phyloP scores from a whole-genome alignment of 1,284 basidiomycete species.

The Inonotus obliquus region DNA sequence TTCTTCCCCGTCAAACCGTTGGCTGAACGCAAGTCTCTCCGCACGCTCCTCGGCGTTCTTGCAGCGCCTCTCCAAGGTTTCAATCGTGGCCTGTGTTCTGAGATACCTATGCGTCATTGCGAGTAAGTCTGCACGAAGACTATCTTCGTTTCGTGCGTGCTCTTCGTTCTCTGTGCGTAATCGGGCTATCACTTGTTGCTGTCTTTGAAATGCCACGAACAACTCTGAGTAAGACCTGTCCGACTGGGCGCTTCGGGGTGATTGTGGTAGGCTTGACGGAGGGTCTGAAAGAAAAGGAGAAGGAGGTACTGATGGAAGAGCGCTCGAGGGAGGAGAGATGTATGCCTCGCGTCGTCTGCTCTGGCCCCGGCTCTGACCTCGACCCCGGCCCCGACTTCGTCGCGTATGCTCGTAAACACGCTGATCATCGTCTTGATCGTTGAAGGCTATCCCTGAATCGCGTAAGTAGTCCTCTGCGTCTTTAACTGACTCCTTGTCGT shows the following conservation, averaged over 20 bases:
- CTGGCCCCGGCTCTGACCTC: neutral
- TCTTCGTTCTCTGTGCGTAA: conserved; percentile 2
- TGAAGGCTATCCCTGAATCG: neutral
- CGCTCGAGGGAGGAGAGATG: neutral
- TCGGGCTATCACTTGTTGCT: conserved; percentile 1
- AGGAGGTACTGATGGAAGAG: neutral
- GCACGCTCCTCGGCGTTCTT: neutral
- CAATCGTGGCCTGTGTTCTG: conserved; percentile 2
- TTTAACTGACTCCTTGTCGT: neutral
- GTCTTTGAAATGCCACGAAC: neutral
- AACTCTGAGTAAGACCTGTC: conserved; percentile 3
- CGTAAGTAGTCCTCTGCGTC: neutral
- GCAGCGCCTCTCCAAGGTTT: neutral
- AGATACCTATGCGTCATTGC: conserved; percentile 17
- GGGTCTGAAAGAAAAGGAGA: neutral
- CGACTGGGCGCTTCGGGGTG: neutral
- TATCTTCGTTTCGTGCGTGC: neutral
- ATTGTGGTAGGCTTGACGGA: neutral
- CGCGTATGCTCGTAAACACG: neutral
- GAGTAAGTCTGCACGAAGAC: conserved; percentile 11
- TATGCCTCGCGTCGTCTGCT: neutral
- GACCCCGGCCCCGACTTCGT: neutral
- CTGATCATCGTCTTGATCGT: neutral
- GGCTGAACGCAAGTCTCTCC: neutral
- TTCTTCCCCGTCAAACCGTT: conserved; percentile 6